Percentiles rank a stretch among this genome's conserved stretches.
Conservation (phyloP, 805 yeast genomes). For the Metschnikowia picachoensis region DNA sequence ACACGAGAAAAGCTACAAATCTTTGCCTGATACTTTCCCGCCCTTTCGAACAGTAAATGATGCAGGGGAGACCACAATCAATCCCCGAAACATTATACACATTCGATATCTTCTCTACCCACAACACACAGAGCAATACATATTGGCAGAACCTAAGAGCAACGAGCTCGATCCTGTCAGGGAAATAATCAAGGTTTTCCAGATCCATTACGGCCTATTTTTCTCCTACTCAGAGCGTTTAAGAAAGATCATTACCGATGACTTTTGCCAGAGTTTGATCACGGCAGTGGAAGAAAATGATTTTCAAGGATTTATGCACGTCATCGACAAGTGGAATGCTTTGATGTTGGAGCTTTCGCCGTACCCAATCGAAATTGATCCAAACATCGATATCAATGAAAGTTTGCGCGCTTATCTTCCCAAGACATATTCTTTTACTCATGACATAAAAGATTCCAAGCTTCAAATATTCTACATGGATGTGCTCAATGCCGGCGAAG, state of each 20-base stretch:
- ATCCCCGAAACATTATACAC: slow-evolving; percentile 28
- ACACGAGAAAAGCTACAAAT: slow-evolving; percentile 28
- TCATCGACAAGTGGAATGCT: slow-evolving; percentile 40
- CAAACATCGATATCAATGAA: slow-evolving; percentile 17
- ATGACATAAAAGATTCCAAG: slow-evolving; percentile 14
- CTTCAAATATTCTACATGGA: slow-evolving; percentile 15
- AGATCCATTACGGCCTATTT: slow-evolving; percentile 38
- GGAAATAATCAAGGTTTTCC: slow-evolving; percentile 51
- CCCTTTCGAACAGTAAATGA: slow-evolving; percentile 20
- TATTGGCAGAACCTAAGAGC: slow-evolving; percentile 47
- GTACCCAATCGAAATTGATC: slow-evolving; percentile 17
- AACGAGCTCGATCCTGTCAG: slow-evolving; percentile 59
- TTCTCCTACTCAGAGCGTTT: slow-evolving; percentile 36
- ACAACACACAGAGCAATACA: slow-evolving; percentile 46
- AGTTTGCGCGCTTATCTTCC: slow-evolving; percentile 15
- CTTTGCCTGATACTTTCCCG: slow-evolving; percentile 37
- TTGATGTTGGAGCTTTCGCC: slow-evolving; percentile 40
- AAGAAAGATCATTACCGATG: slow-evolving; percentile 28
- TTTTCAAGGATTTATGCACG: slow-evolving; percentile 32
- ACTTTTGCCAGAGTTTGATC: slow-evolving; percentile 32
- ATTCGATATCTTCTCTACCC: slow-evolving; percentile 33
- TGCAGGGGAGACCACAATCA: slow-evolving; percentile 17
- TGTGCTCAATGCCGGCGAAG: slow-evolving; percentile 16
- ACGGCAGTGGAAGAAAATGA: slow-evolving; percentile 30
- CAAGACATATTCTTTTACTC: slow-evolving; percentile 1